Percentiles rank a stretch among this genome's conserved stretches.
Conservation (phyloP, 257 asterid genomes). For the Solanum bukasovii region DNA sequence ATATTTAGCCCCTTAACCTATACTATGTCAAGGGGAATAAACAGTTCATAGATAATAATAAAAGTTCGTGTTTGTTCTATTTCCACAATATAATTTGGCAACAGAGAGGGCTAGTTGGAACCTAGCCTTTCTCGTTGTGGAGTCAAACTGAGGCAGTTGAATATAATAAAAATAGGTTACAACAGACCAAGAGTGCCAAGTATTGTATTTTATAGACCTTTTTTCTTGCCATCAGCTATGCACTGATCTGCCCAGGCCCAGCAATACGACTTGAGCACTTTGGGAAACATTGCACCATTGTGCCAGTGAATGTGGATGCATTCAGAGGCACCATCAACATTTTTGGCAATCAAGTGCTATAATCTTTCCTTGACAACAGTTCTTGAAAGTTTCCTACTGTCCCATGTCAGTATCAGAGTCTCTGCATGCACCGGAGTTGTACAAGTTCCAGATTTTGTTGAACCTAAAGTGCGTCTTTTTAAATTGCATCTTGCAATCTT, state of each 20-base stretch:
- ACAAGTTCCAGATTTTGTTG: slow-evolving; percentile 16
- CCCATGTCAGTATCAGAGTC: slow-evolving; percentile 54
- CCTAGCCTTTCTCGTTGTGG: neutral
- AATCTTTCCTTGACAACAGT: slow-evolving; percentile 75
- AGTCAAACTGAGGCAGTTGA: neutral
- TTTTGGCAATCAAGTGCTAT: slow-evolving; percentile 9
- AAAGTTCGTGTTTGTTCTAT: neutral
- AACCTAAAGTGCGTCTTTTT: slow-evolving; percentile 22
- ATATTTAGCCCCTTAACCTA: neutral
- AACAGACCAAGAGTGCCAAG: neutral
- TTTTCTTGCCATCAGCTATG: neutral
- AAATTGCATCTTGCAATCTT: slow-evolving; percentile 73
- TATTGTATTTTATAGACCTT: neutral
- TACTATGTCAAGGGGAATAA: neutral
- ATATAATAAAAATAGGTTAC: neutral
- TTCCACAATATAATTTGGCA: neutral
- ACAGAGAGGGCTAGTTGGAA: neutral
- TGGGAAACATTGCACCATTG: neutral
- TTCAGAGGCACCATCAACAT: neutral
- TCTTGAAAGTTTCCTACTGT: slow-evolving; percentile 38
- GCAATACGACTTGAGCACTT: neutral
- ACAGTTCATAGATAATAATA: neutral
- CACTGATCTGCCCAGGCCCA: neutral
- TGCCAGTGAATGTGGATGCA: neutral
- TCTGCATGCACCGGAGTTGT: slow-evolving; percentile 61